Evolutionary conservation across 1,284 basidiomycete genomes (phyloP).

Genomic region (Tilletia indica): DNA sequence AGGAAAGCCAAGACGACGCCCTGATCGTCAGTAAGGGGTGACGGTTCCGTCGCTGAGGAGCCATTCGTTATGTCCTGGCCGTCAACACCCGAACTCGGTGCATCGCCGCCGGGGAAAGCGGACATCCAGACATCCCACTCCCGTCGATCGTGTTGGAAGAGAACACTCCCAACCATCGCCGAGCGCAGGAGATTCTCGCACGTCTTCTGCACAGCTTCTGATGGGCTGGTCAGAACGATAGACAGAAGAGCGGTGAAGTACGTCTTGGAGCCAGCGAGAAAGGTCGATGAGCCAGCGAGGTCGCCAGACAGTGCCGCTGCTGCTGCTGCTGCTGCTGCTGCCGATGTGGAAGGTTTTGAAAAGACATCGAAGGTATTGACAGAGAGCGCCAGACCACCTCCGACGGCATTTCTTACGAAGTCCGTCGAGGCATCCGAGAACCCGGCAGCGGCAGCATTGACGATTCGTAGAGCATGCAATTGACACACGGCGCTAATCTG

Average conservation of each 20-base stretch:
- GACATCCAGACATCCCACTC: slow-evolving; percentile 76
- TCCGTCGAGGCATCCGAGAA: slow-evolving; percentile 71
- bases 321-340: slow-evolving; percentile 41
- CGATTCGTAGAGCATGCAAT: slow-evolving; percentile 70
- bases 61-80: slow-evolving; percentile 56
- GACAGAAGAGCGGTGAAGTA: slow-evolving; percentile 39
- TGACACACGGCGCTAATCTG: slow-evolving; percentile 60
- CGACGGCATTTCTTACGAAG: slow-evolving; percentile 26
- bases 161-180: slow-evolving; percentile 65
- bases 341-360: slow-evolving; percentile 69
- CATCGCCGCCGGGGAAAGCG: slow-evolving; percentile 30
- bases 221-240: slow-evolving; percentile 27
- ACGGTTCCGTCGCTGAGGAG: neutral
- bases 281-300: slow-evolving; percentile 57
- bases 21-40: slow-evolving; percentile 60
- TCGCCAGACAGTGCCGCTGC: no score
- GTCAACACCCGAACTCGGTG: slow-evolving; percentile 33
- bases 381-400: slow-evolving; percentile 32
- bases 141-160: slow-evolving; percentile 76
- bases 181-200: slow-evolving; percentile 31
- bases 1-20: slow-evolving; percentile 69
- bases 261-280: slow-evolving; percentile 20
- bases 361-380: slow-evolving; percentile 56
- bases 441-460: slow-evolving; percentile 18
- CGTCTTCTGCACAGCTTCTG: slow-evolving; percentile 29